Base-by-base conservation (phyloP, 371 early-diverging fungal species). In the Mucor piriformis region DNA sequence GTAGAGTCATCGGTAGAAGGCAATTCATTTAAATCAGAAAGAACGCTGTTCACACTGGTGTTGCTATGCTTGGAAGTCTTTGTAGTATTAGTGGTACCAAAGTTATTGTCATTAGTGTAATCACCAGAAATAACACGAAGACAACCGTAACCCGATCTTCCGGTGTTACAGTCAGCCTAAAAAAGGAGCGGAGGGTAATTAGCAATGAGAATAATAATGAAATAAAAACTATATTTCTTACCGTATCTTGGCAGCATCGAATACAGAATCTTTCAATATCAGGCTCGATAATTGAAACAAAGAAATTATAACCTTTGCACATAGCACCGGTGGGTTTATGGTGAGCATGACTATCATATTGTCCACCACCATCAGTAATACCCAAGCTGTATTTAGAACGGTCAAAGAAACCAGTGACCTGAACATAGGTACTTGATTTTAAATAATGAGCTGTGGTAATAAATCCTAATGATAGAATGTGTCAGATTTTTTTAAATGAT, bases 331-430 rank as follows among this genome's bases (percentile, higher is more conserved):
- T 57, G 11, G 77, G 76, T 4, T 68, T 73, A 6, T 69, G 64
- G 8, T 64, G 47, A 33, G 54, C 69, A 55, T 70, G 72, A 16
- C 66, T 69, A 48, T 80, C 81, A 33, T 75, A 80, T 62, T 80
- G 81, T 47, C 77, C 82, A 43, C 85, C 83, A 43, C 70, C 74
- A 51, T 85, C 85, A 29, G 54, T 67, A 6, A 64, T 64, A 29
- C 63, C 59, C 23, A 85, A 65, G 3, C 43, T 42, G 63, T 85
- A 85, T 35, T 74, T 70, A 25, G 66, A 57, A 38, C 77, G 74
- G 34, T 85, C 76, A 59, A 85, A 70, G 57, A 74, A 82, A 7
- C 85, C 85, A 50, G 85, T 79, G 20, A 85, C 62, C 66, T 85
- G 85, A 24, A 73, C 69, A 63, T 83, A 85, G 13, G 32, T 58